Evolutionary conservation across 2,329 filamentous ascomycete genomes (phyloP).

Genomic region (Aschersonia sp.): DNA sequence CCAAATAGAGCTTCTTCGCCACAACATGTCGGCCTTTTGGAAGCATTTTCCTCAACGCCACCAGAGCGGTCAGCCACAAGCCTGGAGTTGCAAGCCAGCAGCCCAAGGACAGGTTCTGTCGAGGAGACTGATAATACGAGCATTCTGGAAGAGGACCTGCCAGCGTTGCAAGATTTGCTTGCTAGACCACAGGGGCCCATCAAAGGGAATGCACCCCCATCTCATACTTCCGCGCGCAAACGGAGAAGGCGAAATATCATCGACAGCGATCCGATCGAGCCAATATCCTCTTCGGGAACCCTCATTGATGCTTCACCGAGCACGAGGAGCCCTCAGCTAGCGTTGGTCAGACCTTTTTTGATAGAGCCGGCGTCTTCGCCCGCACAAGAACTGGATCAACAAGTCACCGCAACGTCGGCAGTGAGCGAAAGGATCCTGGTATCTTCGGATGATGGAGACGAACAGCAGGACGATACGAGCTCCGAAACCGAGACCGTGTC

Average conservation of each 20-base stretch:
- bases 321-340: not conserved
- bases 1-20: conserved; percentile 5
- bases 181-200: conserved; percentile 7
- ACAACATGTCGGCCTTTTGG: not conserved
- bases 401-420: not conserved
- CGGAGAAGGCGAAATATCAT: conserved; percentile 15
- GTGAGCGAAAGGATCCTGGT: not conserved
- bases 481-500: conserved; percentile 14
- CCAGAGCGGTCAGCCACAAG: conserved; percentile 13
- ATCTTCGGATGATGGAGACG: not conserved
- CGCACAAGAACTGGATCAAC: not conserved
- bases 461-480: not conserved
- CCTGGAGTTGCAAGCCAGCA: conserved; percentile 14
- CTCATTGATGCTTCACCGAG: not conserved
- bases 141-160: conserved; percentile 21
- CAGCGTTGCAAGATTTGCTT: conserved; percentile 20
- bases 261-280: conserved; percentile 17
- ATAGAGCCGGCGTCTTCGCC: too few species aligned
- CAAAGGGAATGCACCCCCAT: conserved; percentile 12
- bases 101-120: conserved; percentile 16
- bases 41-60: conserved; percentile 14
- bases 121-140: conserved; percentile 22
- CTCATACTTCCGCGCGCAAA: conserved; percentile 14
- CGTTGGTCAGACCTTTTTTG: too few species aligned
- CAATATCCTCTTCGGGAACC: not conserved